Base-by-base conservation (phyloP, 768 basidiomycete genomes). In the Pholiota molesta region DNA sequence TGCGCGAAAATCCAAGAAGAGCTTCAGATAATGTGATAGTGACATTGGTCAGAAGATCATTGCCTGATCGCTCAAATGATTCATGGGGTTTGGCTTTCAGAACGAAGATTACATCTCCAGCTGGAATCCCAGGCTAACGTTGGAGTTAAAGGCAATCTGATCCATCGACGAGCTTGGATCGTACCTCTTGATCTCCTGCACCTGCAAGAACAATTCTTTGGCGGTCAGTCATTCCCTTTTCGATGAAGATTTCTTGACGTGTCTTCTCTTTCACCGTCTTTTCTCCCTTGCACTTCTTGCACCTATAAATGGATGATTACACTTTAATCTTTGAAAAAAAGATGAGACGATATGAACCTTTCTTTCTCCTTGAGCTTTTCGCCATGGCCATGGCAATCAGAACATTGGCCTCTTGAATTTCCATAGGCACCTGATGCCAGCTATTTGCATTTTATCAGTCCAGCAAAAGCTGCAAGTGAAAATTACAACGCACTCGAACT, bases 221-320 rank as follows among this genome's bases (percentile, higher is more conserved):
- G 10, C 86, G 85, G 68, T 95, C 86, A 5, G 86, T 72, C 88
- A 95, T 94, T 14, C 97, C 97, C 57, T 87, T 88, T 68, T 96
- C 93, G 49, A 98, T 83, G 66, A 86, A 84, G 23, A 97, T 88
- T 65, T 96, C 94, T 65, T 95, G 88, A 53, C 92, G 87, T 51
- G 89, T 92, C 80, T 95, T 97, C 71, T 97, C 94, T 64, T 90
- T 88, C 47, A 91, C 83, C 0, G 87, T 90, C 73, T 89, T 90
- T 56, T 85, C 83, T 4, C 95, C 97, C 69, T 95, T 95, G 77
- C 97, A 99, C 71, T 94, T 97, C 76, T 96, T 98, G 77, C 96
- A 98, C 66, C 95, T 97, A 29, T 21, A 14, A 49, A 8, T 17
- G 7, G 3, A 17, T 51, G 11, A 19, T 44, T 19, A 19, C 21